phyloP scores from a whole-genome alignment of 2,329 filamentous ascomycete species.

The Gremmenia infestans region DNA sequence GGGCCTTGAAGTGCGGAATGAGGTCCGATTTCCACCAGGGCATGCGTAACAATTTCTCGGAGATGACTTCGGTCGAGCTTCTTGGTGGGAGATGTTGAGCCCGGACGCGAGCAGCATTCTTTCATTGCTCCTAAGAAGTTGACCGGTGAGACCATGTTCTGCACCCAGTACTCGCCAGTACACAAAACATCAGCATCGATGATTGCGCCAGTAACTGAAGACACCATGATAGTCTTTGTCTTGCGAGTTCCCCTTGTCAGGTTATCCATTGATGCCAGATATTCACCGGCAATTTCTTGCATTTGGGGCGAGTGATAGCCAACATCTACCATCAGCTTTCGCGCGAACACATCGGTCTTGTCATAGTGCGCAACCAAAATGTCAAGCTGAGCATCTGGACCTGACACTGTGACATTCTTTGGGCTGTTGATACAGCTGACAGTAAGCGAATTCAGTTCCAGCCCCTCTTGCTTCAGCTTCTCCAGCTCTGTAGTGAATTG shows the following conservation, averaged over 20 bases:
- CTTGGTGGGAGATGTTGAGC: neutral
- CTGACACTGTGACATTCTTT: conserved; percentile 21
- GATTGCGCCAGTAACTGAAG: neutral
- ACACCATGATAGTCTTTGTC: neutral
- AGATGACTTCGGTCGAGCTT: neutral
- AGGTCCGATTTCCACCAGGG: conserved; percentile 14
- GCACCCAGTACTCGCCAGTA: conserved; percentile 37
- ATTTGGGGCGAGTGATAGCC: conserved; percentile 31
- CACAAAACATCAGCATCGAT: neutral
- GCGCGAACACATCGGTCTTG: conserved; percentile 9
- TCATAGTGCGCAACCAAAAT: neutral
- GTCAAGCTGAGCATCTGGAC: conserved; percentile 13
- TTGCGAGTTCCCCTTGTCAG: neutral
- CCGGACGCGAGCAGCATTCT: neutral
- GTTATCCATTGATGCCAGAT: conserved; percentile 1
- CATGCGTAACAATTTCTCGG: neutral
- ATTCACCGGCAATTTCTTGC: conserved; percentile 21
- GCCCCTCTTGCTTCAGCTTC: neutral
- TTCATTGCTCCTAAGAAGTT: conserved; percentile 28
- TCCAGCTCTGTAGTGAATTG: neutral
- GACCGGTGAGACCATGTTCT: conserved; percentile 41
- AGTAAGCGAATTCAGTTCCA: neutral
- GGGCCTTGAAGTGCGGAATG: conserved; percentile 12
- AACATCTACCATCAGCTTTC: conserved; percentile 16
- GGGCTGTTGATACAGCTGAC: conserved; percentile 21